Conservation (phyloP, 805 yeast genomes). For the Metschnikowia borealis region DNA sequence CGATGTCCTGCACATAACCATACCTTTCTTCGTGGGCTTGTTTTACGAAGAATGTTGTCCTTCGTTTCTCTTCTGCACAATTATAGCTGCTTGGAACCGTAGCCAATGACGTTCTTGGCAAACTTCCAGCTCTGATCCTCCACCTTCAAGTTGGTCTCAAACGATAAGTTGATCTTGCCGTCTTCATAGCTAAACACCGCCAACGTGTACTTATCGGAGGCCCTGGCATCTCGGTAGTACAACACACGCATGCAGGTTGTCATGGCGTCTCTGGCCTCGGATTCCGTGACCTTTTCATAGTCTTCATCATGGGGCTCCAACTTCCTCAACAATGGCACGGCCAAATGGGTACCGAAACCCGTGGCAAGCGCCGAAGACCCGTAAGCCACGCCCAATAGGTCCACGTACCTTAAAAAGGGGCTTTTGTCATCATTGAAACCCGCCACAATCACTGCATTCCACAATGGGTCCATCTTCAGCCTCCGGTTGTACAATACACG, state of each 20-base stretch:
- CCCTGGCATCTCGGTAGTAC: constrained; percentile 94
- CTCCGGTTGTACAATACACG: constrained; percentile 83
- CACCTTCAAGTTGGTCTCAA: constrained; percentile 64
- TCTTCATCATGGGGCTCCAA: constrained; percentile 77
- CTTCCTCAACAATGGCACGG: constrained; percentile 85
- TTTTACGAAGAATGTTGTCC: background rate
- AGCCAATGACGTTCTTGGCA: constrained; percentile 85
- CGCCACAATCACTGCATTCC: constrained; percentile 92
- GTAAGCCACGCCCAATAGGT: constrained; percentile 87
- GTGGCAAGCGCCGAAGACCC: constrained; percentile 87
- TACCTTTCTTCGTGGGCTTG: no score
- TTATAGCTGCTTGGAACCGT: constrained; percentile 64
- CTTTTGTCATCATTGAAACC: constrained; percentile 67
- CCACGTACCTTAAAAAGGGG: constrained; percentile 82
- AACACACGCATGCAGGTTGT: constrained; percentile 89
- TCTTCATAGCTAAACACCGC: constrained; percentile 56
- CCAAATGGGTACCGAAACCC: constrained; percentile 95
- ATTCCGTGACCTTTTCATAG: constrained; percentile 61
- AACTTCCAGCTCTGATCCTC: constrained; percentile 85
- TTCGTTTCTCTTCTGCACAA: background rate
- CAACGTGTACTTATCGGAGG: constrained; percentile 77
- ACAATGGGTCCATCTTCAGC: constrained; percentile 89
- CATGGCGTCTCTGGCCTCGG: constrained; percentile 72
- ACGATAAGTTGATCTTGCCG: constrained; percentile 49
- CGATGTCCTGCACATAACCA: no score